Evolutionary conservation across 2,329 filamentous ascomycete species (phyloP).

Genomic region (Beauveria brongniartii): DNA sequence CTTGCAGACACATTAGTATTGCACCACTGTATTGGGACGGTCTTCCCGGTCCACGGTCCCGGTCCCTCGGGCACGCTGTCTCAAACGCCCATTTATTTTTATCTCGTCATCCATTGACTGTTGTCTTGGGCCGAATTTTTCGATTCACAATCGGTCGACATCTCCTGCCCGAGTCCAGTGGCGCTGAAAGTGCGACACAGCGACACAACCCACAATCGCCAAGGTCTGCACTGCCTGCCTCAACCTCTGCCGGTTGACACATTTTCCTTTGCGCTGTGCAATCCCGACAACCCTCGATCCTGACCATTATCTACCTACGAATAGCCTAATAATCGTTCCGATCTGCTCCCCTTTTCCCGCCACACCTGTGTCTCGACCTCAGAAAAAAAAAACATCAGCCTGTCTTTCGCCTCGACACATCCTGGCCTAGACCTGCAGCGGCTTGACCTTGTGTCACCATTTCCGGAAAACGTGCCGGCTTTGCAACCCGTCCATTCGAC

Average conservation of each 20-base stretch:
- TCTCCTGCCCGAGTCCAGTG: background rate
- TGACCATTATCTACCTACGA: background rate
- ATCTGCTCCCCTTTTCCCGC: background rate
- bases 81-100: constrained; percentile 2
- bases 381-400: background rate
- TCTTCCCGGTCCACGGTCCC: background rate
- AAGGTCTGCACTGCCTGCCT: background rate
- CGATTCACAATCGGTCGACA: background rate
- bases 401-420: background rate
- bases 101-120: background rate
- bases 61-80: background rate
- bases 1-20: background rate
- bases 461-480: constrained; percentile 5
- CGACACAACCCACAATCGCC: background rate
- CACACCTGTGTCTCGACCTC: background rate
- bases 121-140: background rate
- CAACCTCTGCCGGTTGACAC: background rate
- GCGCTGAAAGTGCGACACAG: background rate
- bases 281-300: background rate
- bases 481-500: constrained; percentile 1
- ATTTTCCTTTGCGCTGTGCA: background rate
- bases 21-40: no score
- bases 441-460: background rate
- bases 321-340: no score
- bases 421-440: constrained; percentile 5